A percentile compares a stretch with the other conserved stretches of the same genome.
Conservation (phyloP, 1,284 basidiomycete species). For the Heimioporus punctisporus region DNA sequence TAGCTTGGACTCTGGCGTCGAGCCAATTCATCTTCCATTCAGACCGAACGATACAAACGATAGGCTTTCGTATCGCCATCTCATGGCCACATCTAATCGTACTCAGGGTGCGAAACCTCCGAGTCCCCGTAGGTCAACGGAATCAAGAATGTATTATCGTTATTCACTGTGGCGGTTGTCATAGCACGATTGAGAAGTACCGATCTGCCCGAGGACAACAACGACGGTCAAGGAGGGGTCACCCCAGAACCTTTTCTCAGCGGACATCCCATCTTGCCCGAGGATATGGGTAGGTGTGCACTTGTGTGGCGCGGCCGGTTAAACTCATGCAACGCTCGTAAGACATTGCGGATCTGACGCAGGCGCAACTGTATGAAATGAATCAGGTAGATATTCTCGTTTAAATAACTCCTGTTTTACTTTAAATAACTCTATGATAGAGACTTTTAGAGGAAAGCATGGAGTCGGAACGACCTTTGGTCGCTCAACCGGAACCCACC, state of each 20-base stretch:
- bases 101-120: constrained; percentile 14
- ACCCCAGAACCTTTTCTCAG: constrained; percentile 23
- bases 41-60: background rate
- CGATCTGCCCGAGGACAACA: constrained; percentile 22
- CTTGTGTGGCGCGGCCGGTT: background rate
- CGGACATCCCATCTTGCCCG: constrained; percentile 31
- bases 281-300: constrained; percentile 28
- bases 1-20: no score
- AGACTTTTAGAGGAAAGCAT: constrained; percentile 51
- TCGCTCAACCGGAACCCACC: constrained; percentile 51
- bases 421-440: constrained; percentile 26
- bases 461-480: constrained; percentile 47
- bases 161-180: background rate
- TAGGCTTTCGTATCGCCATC: background rate
- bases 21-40: no score
- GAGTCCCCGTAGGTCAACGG: constrained; percentile 25
- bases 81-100: constrained; percentile 17
- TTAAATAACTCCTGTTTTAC: constrained; percentile 2
- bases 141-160: background rate
- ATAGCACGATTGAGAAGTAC: constrained; percentile 31
- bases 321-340: background rate
- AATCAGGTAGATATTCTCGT: constrained; percentile 40
- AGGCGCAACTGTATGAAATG: constrained; percentile 48
- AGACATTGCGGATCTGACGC: constrained; percentile 36
- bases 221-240: background rate